Conservation (phyloP, 495 filamentous ascomycete species). For the Acidiella bohemica region DNA sequence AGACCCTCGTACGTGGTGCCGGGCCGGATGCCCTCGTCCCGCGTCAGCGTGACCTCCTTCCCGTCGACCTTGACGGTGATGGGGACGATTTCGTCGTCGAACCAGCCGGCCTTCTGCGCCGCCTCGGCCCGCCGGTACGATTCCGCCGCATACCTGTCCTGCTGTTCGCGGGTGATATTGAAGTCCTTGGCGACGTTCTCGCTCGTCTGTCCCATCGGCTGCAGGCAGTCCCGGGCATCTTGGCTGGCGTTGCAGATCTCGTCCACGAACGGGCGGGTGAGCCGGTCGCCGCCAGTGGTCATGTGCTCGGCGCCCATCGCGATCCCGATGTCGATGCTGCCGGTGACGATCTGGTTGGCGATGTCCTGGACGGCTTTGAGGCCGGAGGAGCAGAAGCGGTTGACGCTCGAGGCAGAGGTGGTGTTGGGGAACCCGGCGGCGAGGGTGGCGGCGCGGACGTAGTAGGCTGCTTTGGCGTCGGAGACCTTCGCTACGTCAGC, state of each 20-base stretch:
- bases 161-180: conserved; percentile 58
- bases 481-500: conserved; percentile 44
- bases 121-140: conserved; percentile 73
- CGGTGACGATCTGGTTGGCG: conserved; percentile 68
- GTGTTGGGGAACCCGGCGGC: conserved; percentile 93
- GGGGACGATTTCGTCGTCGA: conserved; percentile 88
- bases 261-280: conserved; percentile 61
- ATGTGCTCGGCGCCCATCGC: conserved; percentile 84
- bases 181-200: conserved; percentile 96
- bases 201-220: conserved; percentile 94
- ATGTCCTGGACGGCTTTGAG: conserved; percentile 91
- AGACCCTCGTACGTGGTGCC: conserved; percentile 78
- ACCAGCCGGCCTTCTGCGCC: conserved; percentile 86
- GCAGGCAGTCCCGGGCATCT: conserved; percentile 73
- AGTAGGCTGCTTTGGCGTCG: conserved; percentile 78
- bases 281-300: conserved; percentile 53
- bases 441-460: conserved; percentile 73
- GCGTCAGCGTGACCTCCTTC: conserved; percentile 60
- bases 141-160: conserved; percentile 79
- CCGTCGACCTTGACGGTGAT: conserved; percentile 62
- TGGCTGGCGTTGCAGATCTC: conserved; percentile 54
- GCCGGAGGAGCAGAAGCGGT: conserved; percentile 94
- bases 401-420: conserved; percentile 60
- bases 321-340: conserved; percentile 74
- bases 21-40: conserved; percentile 77